A percentile compares a stretch with the other conserved stretches of the same genome.
phyloP scores from a whole-genome alignment of 169 alveolate genomes.

The Cyclospora cayetanensis region DNA sequence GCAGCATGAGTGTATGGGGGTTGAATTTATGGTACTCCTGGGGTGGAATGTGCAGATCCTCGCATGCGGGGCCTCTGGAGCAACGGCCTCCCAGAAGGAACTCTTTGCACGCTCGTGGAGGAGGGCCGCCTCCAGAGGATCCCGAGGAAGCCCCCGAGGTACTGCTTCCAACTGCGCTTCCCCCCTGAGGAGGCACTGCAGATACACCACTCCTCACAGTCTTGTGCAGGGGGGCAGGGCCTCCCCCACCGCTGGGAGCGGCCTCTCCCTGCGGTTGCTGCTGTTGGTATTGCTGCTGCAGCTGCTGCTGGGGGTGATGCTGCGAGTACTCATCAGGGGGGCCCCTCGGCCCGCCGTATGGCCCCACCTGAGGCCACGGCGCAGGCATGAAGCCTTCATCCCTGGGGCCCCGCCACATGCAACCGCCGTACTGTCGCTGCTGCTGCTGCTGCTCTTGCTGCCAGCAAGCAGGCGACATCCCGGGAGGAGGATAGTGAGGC shows the following conservation, averaged over 20 bases:
- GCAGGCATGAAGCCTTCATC: background rate
- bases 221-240: no score
- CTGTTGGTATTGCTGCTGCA: slow-evolving; percentile 24
- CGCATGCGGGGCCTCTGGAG: slow-evolving; percentile 46
- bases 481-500: background rate
- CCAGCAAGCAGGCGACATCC: slow-evolving; percentile 12
- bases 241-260: background rate
- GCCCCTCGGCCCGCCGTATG: slow-evolving; percentile 37
- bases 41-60: slow-evolving; percentile 42
- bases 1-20: slow-evolving; percentile 52
- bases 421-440: background rate
- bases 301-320: background rate
- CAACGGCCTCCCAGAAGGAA: slow-evolving; percentile 52
- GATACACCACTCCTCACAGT: no score
- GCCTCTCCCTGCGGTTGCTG: slow-evolving; percentile 28
- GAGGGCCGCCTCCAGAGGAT: slow-evolving; percentile 14
- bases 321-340: slow-evolving; percentile 19
- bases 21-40: slow-evolving; percentile 42
- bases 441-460: slow-evolving; percentile 32
- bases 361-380: background rate
- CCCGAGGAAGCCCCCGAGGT: slow-evolving; percentile 38
- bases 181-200: slow-evolving; percentile 31
- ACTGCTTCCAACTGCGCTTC: background rate
- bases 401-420: background rate
- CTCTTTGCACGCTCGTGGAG: slow-evolving; percentile 70